A percentile compares a stretch with the other conserved stretches of the same genome.
These are phyloP conservation scores for Zanthoxylum bungeanum DNA, from an alignment of 345 rosid genomes.

Conservation along the genomic window DNA sequence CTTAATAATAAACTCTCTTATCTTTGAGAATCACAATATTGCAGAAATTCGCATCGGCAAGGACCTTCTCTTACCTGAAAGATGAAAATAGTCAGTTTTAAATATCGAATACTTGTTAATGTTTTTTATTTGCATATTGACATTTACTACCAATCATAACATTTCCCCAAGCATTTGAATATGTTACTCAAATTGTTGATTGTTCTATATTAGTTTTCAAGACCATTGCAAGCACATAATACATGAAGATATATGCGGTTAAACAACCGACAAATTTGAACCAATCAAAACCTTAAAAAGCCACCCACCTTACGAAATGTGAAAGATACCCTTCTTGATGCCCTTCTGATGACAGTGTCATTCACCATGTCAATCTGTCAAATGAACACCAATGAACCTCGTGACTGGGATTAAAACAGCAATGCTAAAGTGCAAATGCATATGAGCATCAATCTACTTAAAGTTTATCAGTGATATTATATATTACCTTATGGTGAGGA, in stretches of 20 bases:
- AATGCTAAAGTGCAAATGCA: background rate
- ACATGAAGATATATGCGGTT: background rate
- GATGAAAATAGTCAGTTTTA: background rate
- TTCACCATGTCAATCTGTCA: conserved; percentile 80
- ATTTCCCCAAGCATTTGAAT: background rate
- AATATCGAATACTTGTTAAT: too few species aligned
- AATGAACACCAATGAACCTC: conserved; percentile 5
- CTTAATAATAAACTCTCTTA: too few species aligned
- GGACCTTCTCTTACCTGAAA: conserved; percentile 70
- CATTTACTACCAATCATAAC: too few species aligned
- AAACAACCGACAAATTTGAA: background rate
- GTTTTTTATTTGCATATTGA: background rate
- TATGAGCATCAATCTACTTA: background rate
- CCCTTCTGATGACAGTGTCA: conserved; percentile 58
- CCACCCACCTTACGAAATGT: conserved; percentile 77
- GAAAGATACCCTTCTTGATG: conserved; percentile 81
- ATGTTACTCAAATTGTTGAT: background rate
- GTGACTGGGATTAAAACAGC: background rate
- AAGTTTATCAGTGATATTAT: background rate
- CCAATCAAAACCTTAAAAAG: background rate
- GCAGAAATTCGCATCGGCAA: conserved; percentile 72
- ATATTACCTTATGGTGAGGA: conserved; percentile 86
- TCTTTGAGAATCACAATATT: conserved; percentile 63
- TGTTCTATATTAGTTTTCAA: background rate
- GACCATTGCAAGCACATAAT: conserved; percentile 9